These are phyloP conservation scores for Rehmannia glutinosa DNA, from an alignment of 257 asterid genomes.

Conservation along the genomic window DNA sequence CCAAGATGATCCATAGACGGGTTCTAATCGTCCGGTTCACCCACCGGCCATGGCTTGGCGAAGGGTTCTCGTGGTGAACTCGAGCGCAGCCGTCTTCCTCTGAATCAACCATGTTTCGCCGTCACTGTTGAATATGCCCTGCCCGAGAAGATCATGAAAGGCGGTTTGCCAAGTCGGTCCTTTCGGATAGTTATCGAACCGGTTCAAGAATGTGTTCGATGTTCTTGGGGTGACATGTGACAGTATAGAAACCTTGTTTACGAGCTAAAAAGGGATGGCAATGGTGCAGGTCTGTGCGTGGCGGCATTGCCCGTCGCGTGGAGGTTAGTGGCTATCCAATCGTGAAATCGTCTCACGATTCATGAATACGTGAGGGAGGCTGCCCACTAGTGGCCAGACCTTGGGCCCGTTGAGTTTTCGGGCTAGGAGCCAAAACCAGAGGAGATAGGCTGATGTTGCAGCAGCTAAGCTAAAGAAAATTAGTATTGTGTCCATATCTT, in stretches of 20 bases:
- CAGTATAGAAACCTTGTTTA: conserved; percentile 67
- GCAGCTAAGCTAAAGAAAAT: conserved; percentile 15
- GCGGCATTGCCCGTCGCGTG: conserved; percentile 46
- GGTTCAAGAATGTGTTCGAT: conserved; percentile 73
- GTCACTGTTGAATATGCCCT: conserved; percentile 82
- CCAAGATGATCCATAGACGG: conserved; percentile 64
- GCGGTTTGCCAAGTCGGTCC: conserved; percentile 89
- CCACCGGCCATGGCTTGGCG: conserved; percentile 96
- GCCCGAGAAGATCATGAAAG: conserved; percentile 80
- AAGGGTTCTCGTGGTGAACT: conserved; percentile 82
- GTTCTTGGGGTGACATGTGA: conserved; percentile 77
- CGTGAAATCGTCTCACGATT: conserved; percentile 67
- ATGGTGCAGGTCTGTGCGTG: conserved; percentile 70
- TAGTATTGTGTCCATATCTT: background rate
- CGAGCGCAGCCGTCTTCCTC: conserved; percentile 81
- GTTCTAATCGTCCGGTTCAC: conserved; percentile 79
- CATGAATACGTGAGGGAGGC: conserved; percentile 59
- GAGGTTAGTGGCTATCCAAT: conserved; percentile 75
- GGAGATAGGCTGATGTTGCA: conserved; percentile 43
- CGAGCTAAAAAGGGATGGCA: conserved; percentile 65
- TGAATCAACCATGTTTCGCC: conserved; percentile 88
- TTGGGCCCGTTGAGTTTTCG: conserved; percentile 65
- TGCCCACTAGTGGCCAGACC: conserved; percentile 67
- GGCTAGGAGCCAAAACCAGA: conserved; percentile 62
- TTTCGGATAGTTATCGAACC: conserved; percentile 83